Evolutionary conservation across 2,329 filamentous ascomycete genomes (phyloP), one percentile per base, ranked within the genome.

Genomic region (Colletotrichum tropicicola): DNA sequence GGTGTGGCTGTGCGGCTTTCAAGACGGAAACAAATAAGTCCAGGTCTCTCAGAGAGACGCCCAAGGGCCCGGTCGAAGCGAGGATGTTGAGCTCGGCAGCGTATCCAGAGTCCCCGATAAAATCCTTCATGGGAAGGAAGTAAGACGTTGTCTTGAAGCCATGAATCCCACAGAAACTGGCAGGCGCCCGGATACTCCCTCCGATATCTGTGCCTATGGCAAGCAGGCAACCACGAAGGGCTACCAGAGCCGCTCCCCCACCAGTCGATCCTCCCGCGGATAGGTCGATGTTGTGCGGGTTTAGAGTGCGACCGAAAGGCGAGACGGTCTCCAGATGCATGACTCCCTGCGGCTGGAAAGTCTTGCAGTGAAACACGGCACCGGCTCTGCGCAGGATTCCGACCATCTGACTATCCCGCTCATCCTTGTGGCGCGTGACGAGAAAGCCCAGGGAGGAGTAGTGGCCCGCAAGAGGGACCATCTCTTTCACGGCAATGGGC

Each of bases 341-440:
- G 49, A 88, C 76, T 0, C 81, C 83, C 69, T 88, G 86, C 0
- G 90, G 89, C 6, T 91, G 83, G 59, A 91, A 92, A 0, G 91
- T 92, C 73, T 92, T 91, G 63, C 87, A 85, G 70, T 90, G 89
- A 48, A 89, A 80, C 1, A 91, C 82, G 2, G 89, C 90, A 2
- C 90, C 90, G 0, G 87, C 79, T 15, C 78, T 78, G 37, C 84
- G 78, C 9, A 92, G 76, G 1, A 90, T 78, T 1, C 82, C 79
- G 0, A 90, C 83, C 28, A 91, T 79, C 0, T 85, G 84, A 6
- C 86, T 81, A 71, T 90, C 86, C 30, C 80, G 74, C 10, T 77
- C 72, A 13, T 85, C 83, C 81, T 79, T 66, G 79, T 77, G 39
- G 80, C 86, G 66, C 83, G 79, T 48, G 78, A 80, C 8, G 4